Evolutionary conservation across 176 grass and related monocot genomes (phyloP).

Genomic region (Carex myosuroides): DNA sequence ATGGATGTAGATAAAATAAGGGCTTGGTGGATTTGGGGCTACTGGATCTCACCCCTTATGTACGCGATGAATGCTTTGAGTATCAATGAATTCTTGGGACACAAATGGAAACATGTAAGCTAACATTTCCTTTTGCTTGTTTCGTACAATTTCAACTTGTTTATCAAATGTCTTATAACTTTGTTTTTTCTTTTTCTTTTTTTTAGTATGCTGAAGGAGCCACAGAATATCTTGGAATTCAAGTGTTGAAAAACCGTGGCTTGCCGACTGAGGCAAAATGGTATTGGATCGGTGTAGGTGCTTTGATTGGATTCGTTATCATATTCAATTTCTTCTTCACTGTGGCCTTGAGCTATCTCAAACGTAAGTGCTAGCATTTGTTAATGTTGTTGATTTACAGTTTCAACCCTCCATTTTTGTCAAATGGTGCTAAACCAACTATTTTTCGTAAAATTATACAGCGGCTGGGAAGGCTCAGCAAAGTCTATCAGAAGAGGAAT

Average conservation of each 20-base stretch:
- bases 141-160: background rate
- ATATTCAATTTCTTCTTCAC: conserved; percentile 59
- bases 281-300: conserved; percentile 59
- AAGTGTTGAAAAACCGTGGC: conserved; percentile 38
- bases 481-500: conserved; percentile 47
- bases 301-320: conserved; percentile 43
- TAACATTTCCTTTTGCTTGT: background rate
- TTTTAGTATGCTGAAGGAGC: conserved; percentile 25
- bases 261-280: conserved; percentile 49
- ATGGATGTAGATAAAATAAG: conserved; percentile 48
- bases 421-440: conserved; percentile 17
- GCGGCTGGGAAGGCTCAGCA: conserved; percentile 34
- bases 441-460: conserved; percentile 21
- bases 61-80: conserved; percentile 45
- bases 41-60: conserved; percentile 61
- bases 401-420: conserved; percentile 11
- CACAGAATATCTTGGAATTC: conserved; percentile 31
- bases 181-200: background rate
- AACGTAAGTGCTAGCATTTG: conserved; percentile 30
- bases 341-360: conserved; percentile 39
- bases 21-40: conserved; percentile 71
- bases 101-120: conserved; percentile 44
- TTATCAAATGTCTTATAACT: conserved; percentile 7
- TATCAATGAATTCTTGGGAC: conserved; percentile 49
- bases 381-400: conserved; percentile 6